Base-by-base conservation (phyloP, 2,329 filamentous ascomycete genomes). In the Meredithiella fracta region DNA sequence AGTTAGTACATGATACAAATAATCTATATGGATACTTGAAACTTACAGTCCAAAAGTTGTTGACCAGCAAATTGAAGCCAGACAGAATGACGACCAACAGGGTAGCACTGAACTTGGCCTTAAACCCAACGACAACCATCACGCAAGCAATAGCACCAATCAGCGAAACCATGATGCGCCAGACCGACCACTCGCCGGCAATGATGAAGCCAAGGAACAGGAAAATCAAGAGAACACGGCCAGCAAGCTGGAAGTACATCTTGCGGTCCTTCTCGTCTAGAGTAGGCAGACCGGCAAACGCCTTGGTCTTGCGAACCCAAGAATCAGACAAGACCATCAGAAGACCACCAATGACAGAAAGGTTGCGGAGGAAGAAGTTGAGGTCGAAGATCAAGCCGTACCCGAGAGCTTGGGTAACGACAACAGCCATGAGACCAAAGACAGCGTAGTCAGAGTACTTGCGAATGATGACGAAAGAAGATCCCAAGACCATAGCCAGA, bases 191-290 rank as follows among this genome's bases (percentile, higher is more conserved):
- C 65, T 90, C 77, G 62, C 92, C 92, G 57, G 87, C 86, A 73
- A 96, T 95, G 64, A 98, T 85, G 66, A 98, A 98, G 59, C 92
- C 92, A 62, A 96, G 70, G 69, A 98, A 98, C 63, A 98, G 78
- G 79, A 98, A 96, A 72, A 98, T 97, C 64, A 98, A 77, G 62
- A 98, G 77, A 37, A 98, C 87, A 63, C 92, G 84, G 37, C 92
- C 92, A 62, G 92, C 92, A 60, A 98, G 83, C 79, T 97, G 92
- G 73, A 98, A 94, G 77, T 98, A 98, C 91, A 97, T 97, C 79
- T 97, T 98, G 72, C 90, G 86, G 70, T 98, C 92, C 81, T 97
- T 97, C 77, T 98, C 92, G 67, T 97, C 92, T 54, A 98, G 79
- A 69, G 87, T 81, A 51, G 92, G 92, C 54, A 98, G 78, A 51